A percentile compares a stretch with the other conserved stretches of the same genome.
These are phyloP conservation scores for Plasmodium ovale DNA, from an alignment of 169 alveolate genomes.

Conservation along the genomic window DNA sequence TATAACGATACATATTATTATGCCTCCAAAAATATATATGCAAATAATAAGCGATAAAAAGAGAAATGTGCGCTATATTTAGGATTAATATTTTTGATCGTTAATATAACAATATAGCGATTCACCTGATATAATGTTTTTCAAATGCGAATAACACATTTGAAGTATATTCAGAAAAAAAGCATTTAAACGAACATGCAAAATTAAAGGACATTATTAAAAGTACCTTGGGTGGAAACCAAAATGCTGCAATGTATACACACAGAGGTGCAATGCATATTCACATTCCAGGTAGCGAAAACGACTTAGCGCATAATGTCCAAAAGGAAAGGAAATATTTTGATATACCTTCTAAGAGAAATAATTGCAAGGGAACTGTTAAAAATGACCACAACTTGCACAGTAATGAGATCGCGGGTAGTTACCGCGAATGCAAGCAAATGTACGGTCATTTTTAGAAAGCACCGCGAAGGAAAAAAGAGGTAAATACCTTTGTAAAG, in stretches of 20 bases:
- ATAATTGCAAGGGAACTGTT: not conserved
- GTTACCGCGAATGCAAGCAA: not conserved
- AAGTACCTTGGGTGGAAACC: conserved; percentile 3
- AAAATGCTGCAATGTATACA: not conserved
- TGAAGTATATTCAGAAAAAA: conserved; percentile 3
- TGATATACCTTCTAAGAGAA: conserved; percentile 9
- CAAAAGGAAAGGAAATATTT: conserved; percentile 7
- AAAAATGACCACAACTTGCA: not conserved
- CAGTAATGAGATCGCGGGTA: not conserved
- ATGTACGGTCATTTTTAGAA: not conserved
- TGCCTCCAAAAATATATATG: conserved; percentile 63
- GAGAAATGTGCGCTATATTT: conserved; percentile 51
- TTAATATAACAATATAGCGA: conserved; percentile 55
- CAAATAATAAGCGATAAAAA: conserved; percentile 36
- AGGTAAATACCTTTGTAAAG: conserved; percentile 8
- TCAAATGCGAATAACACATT: conserved; percentile 41
- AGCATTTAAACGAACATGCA: conserved; percentile 22
- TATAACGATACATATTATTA: conserved; percentile 66
- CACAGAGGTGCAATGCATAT: not conserved
- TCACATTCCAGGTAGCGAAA: not conserved
- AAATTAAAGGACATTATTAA: conserved; percentile 26
- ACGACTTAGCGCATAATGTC: conserved; percentile 6
- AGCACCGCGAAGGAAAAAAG: not conserved
- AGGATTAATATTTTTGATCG: conserved; percentile 48
- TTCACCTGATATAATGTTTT: conserved; percentile 40